phyloP scores from a whole-genome alignment of 345 rosid genomes.

The Melastoma malabathricum region DNA sequence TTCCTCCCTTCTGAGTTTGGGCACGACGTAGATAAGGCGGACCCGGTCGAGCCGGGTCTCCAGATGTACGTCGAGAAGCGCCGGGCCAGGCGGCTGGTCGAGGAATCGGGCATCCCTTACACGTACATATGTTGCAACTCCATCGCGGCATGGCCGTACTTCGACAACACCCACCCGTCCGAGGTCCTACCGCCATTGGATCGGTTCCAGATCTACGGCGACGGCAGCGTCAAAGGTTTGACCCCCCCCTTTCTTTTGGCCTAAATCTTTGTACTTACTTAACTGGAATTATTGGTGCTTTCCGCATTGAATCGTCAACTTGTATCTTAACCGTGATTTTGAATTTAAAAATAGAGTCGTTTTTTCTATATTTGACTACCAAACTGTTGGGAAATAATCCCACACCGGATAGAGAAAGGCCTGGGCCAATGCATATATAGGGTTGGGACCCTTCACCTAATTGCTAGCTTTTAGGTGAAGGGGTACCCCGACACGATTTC shows the following conservation, averaged over 20 bases:
- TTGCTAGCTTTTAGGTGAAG: too few relatives aligned
- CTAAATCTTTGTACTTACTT: too few relatives aligned
- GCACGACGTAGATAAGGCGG: conserved; percentile 50
- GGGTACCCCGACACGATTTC: too few relatives aligned
- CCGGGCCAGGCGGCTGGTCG: conserved; percentile 23
- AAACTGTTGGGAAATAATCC: too few relatives aligned
- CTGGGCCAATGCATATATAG: too few relatives aligned
- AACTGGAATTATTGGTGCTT: too few relatives aligned
- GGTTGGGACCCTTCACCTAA: too few relatives aligned
- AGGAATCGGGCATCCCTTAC: conserved; percentile 28
- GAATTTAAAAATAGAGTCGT: too few relatives aligned
- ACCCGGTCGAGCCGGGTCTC: conserved; percentile 57
- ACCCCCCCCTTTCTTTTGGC: not conserved
- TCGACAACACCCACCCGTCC: conserved; percentile 46
- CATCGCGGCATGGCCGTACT: conserved; percentile 71
- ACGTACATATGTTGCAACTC: conserved; percentile 71
- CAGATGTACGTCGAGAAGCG: conserved; percentile 42
- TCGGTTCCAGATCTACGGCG: conserved; percentile 49
- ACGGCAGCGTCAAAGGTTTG: conserved; percentile 52
- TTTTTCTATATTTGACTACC: too few relatives aligned
- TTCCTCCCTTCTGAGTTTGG: conserved; percentile 71
- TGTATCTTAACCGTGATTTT: too few relatives aligned
- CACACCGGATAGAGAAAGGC: too few relatives aligned
- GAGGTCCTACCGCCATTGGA: conserved; percentile 54
- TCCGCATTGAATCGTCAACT: too few relatives aligned